A percentile compares a stretch with the other conserved stretches of the same genome.
phyloP scores from a whole-genome alignment of 371 early-diverging fungal genomes.

The Vairimorpha apis region DNA sequence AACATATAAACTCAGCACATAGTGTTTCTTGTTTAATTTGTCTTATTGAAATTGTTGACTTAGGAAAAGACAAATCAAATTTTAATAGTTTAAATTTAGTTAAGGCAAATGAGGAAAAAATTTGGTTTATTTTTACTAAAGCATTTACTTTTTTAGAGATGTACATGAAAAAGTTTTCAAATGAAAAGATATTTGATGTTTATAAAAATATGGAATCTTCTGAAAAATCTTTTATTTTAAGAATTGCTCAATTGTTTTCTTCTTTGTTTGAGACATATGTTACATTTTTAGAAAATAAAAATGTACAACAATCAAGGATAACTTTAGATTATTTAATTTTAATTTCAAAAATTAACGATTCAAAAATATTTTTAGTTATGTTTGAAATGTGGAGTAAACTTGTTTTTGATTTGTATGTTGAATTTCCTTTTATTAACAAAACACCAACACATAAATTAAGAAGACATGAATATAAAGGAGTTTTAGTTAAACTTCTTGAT shows the following conservation, averaged over 20 bases:
- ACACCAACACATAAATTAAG: conserved; percentile 36
- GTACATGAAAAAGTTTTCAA: conserved; percentile 55
- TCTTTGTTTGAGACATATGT: conserved; percentile 32
- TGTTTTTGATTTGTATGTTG: conserved; percentile 45
- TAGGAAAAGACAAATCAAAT: conserved; percentile 15
- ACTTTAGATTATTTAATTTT: conserved; percentile 37
- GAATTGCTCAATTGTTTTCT: conserved; percentile 34
- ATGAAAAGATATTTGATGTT: conserved; percentile 25
- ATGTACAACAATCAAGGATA: conserved; percentile 4
- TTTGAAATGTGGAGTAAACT: conserved; percentile 52
- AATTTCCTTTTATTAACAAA: conserved; percentile 46
- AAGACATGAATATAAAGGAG: conserved; percentile 40
- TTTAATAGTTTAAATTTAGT: conserved; percentile 9
- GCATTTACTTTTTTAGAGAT: conserved; percentile 53
- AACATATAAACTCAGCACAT: conserved; percentile 57
- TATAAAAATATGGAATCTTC: conserved; percentile 39
- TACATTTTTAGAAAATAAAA: conserved; percentile 8
- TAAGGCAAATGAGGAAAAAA: conserved; percentile 29
- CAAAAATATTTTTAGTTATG: conserved; percentile 34
- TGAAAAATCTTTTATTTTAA: conserved; percentile 48
- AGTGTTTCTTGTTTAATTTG: conserved; percentile 34
- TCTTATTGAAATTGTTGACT: conserved; percentile 51
- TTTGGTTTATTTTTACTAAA: conserved; percentile 22
- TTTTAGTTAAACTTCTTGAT: conserved; percentile 45
- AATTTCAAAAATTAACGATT: conserved; percentile 45